Evolutionary conservation across 2,329 filamentous ascomycete genomes (phyloP).

Genomic region (Fusarium heterosporum): DNA sequence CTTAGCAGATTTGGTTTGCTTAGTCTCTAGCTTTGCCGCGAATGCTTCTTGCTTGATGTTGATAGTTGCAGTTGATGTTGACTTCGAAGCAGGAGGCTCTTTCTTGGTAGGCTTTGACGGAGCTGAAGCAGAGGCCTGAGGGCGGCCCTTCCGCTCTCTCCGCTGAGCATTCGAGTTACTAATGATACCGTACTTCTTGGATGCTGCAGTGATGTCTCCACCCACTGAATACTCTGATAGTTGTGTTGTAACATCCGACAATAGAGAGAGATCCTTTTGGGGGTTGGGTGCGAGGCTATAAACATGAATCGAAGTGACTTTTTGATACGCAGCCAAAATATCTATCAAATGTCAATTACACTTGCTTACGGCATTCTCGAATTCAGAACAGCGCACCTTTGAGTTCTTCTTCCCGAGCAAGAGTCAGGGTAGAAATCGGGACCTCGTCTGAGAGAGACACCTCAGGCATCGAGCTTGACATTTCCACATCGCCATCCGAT

Average conservation of each 20-base stretch:
- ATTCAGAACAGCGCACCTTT: constrained; percentile 58
- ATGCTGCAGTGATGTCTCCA: constrained; percentile 69
- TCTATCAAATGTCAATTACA: constrained; percentile 58
- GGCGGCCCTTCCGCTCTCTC: constrained; percentile 57
- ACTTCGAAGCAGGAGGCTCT: constrained; percentile 27
- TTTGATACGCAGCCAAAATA: constrained; percentile 74
- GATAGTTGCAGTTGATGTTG: constrained; percentile 41
- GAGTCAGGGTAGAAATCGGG: constrained; percentile 68
- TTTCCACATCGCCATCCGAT: constrained; percentile 74
- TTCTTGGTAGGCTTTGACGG: constrained; percentile 42
- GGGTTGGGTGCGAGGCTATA: constrained; percentile 84
- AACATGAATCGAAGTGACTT: constrained; percentile 83
- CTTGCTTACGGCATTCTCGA: neutral
- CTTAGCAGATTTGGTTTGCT: constrained; percentile 43
- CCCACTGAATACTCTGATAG: constrained; percentile 65
- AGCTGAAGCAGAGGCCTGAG: constrained; percentile 43
- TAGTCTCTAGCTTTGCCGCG: constrained; percentile 9
- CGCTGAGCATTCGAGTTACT: constrained; percentile 74
- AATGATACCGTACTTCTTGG: constrained; percentile 78
- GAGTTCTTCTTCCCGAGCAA: constrained; percentile 79
- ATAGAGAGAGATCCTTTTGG: constrained; percentile 74
- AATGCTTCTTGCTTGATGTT: constrained; percentile 39
- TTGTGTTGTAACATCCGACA: constrained; percentile 77
- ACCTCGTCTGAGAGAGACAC: constrained; percentile 61
- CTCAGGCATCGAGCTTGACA: constrained; percentile 74